Percentiles rank a stretch among this genome's conserved stretches.
Conservation (phyloP, 306 rosid genomes). For the Ziziphus jujuba region DNA sequence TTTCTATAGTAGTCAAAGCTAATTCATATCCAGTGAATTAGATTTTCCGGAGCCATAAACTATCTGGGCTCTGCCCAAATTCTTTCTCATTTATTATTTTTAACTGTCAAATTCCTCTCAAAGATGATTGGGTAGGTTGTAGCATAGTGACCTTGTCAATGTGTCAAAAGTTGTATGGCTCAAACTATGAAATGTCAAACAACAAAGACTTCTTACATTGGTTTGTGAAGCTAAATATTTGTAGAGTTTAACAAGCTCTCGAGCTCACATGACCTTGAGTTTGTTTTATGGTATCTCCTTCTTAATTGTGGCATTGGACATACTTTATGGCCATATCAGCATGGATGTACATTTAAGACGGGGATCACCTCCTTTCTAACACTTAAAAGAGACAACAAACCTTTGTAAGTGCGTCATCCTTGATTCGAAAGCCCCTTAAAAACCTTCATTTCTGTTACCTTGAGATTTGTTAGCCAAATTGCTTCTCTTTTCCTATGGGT, state of each 20-base stretch:
- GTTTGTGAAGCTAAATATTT: not conserved
- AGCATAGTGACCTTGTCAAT: not conserved
- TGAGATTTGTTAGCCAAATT: no score
- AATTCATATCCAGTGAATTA: conserved; percentile 1
- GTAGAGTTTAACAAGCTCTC: not conserved
- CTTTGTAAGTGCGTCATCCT: no score
- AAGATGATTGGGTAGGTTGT: not conserved
- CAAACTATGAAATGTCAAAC: not conserved
- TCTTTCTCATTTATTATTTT: not conserved
- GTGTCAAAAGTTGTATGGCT: not conserved
- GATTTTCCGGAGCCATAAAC: not conserved
- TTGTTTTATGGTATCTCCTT: not conserved
- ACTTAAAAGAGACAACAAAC: not conserved
- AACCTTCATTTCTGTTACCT: no score
- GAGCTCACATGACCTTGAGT: not conserved
- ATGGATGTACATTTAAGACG: not conserved
- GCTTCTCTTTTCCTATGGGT: no score
- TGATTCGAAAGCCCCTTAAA: no score
- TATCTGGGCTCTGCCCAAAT: not conserved
- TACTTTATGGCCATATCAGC: not conserved
- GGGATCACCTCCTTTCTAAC: not conserved
- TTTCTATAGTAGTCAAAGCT: not conserved
- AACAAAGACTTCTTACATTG: not conserved
- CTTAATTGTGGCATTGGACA: not conserved
- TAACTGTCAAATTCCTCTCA: not conserved